A percentile compares a stretch with the other conserved stretches of the same genome.
Evolutionary conservation across 2,329 filamentous ascomycete genomes (phyloP).

Genomic region (Fonsecaea pedrosoi): DNA sequence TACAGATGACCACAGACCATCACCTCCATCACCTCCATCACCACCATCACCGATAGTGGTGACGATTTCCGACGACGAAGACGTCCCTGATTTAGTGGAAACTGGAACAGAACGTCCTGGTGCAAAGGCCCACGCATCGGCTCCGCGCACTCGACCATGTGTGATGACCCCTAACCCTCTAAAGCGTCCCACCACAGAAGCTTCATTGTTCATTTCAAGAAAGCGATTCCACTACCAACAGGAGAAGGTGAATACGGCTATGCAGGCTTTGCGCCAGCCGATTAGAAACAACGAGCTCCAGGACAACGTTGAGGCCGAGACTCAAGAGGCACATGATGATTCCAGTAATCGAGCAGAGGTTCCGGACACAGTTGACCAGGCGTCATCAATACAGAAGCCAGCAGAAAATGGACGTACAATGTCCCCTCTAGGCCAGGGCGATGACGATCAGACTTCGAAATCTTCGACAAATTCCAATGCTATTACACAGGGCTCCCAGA

Average conservation of each 20-base stretch:
- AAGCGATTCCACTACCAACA: slow-evolving; percentile 10
- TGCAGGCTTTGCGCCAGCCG: slow-evolving; percentile 4
- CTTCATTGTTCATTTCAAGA: slow-evolving; percentile 8
- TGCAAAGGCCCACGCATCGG: not conserved
- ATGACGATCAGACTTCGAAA: not conserved
- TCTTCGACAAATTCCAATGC: not conserved
- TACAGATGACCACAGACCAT: slow-evolving; percentile 6
- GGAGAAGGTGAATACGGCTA: not conserved
- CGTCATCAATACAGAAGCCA: not conserved
- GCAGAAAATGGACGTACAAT: not conserved
- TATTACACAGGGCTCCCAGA: not conserved
- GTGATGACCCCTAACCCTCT: slow-evolving; percentile 4
- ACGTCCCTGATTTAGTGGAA: not conserved
- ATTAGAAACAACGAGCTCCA: not conserved
- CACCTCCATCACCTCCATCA: not conserved
- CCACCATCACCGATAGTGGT: not conserved
- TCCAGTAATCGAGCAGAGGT: not conserved
- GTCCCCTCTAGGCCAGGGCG: not conserved
- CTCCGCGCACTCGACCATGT: slow-evolving; percentile 2
- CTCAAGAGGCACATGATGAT: not conserved
- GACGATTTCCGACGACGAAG: not conserved
- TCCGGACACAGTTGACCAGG: not conserved
- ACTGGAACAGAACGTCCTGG: not conserved
- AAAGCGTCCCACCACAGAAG: slow-evolving; percentile 16
- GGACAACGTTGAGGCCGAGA: not conserved